phyloP scores from a whole-genome alignment of 2,329 filamentous ascomycete genomes.

The Tolypocladium inflatum region DNA sequence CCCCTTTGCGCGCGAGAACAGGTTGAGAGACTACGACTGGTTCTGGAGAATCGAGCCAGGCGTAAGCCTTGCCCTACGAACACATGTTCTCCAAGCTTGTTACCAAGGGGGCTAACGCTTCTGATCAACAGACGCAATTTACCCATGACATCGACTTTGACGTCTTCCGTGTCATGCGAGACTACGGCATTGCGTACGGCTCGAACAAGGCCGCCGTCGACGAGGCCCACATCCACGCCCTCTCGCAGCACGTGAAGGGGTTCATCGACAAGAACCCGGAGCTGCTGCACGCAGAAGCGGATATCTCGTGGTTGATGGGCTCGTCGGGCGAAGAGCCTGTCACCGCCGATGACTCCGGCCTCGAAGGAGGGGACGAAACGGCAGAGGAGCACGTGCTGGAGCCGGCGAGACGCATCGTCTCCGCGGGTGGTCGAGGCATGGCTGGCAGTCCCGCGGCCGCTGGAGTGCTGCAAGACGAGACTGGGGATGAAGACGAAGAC shows the following conservation, averaged over 20 bases:
- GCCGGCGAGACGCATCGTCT: not conserved
- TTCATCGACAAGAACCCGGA: slow-evolving; percentile 36
- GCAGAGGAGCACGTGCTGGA: not conserved
- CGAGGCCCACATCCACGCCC: slow-evolving; percentile 28
- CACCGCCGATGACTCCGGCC: not conserved
- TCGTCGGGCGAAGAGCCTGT: not conserved
- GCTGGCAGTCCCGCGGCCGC: not conserved
- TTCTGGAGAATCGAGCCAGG: slow-evolving; percentile 54
- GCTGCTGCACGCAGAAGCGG: slow-evolving; percentile 35
- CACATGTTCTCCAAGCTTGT: not conserved
- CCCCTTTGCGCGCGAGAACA: slow-evolving; percentile 70
- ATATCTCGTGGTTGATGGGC: slow-evolving; percentile 36
- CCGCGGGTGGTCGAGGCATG: not conserved
- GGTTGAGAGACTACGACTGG: slow-evolving; percentile 51
- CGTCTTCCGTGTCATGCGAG: slow-evolving; percentile 76
- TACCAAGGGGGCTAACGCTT: slow-evolving; percentile 1
- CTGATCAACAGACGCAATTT: slow-evolving; percentile 36
- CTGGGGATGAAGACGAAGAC: slow-evolving; percentile 4
- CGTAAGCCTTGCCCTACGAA: slow-evolving; percentile 26
- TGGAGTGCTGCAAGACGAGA: slow-evolving; percentile 5
- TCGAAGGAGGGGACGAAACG: not conserved
- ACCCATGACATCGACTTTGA: slow-evolving; percentile 65
- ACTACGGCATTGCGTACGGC: slow-evolving; percentile 73
- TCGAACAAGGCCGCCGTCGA: slow-evolving; percentile 43
- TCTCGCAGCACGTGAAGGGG: slow-evolving; percentile 34